Percentiles rank a stretch among this genome's conserved stretches.
Conservation (phyloP, 257 asterid species). For the Anisodus acutangulus region DNA sequence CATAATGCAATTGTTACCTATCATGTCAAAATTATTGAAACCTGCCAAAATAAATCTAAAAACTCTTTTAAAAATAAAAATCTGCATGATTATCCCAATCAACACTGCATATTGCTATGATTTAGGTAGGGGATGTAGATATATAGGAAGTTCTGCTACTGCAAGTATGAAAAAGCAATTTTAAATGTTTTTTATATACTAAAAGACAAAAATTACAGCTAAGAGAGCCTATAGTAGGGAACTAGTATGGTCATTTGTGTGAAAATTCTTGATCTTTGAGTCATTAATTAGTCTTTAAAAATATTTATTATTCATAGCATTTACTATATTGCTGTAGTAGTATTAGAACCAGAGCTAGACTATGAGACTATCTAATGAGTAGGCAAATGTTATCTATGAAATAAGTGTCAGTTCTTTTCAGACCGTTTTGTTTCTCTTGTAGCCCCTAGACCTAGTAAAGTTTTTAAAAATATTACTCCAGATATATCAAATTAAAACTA, state of each 20-base stretch:
- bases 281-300: background rate
- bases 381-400: background rate
- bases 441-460: background rate
- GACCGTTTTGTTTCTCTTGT: background rate
- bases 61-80: background rate
- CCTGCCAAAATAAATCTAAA: background rate
- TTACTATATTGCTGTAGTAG: background rate
- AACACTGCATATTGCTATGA: conserved; percentile 14
- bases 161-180: background rate
- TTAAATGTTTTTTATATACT: background rate
- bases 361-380: background rate
- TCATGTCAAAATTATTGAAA: conserved; percentile 22
- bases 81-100: conserved; percentile 13
- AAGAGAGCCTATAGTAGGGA: background rate
- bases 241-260: background rate
- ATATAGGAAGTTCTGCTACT: background rate
- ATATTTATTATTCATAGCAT: background rate
- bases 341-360: background rate
- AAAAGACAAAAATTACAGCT: conserved; percentile 27
- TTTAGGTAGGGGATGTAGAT: conserved; percentile 21
- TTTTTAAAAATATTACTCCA: too few species aligned
- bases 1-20: background rate
- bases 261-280: conserved; percentile 25
- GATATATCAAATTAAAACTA: too few species aligned
- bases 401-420: conserved; percentile 6